These are phyloP conservation scores for Colletotrichum truncatum DNA, from an alignment of 2,329 filamentous ascomycete genomes.

Conservation along the genomic window DNA sequence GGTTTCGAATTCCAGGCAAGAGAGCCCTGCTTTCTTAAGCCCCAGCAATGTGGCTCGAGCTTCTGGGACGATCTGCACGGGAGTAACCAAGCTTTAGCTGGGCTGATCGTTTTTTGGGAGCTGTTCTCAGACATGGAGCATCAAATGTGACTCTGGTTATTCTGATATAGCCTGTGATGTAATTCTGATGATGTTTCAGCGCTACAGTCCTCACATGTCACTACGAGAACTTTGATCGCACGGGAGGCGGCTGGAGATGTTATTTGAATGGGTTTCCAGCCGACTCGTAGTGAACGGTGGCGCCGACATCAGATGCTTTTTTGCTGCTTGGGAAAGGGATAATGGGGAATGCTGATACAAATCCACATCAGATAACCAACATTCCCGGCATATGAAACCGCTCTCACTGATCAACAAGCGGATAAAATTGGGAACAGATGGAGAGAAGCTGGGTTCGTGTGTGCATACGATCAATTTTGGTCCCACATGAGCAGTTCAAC, in stretches of 20 bases:
- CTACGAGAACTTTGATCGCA: no score
- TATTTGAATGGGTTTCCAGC: no score
- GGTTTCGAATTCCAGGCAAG: background rate
- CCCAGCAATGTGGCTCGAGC: constrained; percentile 24
- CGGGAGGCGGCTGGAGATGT: no score
- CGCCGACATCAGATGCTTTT: background rate
- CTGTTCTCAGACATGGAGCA: constrained; percentile 8
- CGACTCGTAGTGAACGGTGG: no score
- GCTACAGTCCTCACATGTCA: no score
- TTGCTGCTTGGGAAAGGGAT: background rate
- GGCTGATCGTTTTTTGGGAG: constrained; percentile 11
- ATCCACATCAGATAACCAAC: background rate
- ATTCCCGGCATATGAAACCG: background rate
- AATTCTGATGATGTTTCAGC: no score
- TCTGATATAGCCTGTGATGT: background rate
- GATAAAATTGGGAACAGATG: background rate
- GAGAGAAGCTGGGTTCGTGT: background rate
- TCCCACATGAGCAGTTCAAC: background rate
- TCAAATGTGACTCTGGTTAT: background rate
- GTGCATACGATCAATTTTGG: background rate
- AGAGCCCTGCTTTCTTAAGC: constrained; percentile 12
- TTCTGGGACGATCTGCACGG: constrained; percentile 26
- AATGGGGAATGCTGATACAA: background rate
- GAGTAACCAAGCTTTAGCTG: constrained; percentile 21
- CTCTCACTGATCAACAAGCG: background rate